Conservation (phyloP, 257 asterid species). For the Solanum piurae region DNA sequence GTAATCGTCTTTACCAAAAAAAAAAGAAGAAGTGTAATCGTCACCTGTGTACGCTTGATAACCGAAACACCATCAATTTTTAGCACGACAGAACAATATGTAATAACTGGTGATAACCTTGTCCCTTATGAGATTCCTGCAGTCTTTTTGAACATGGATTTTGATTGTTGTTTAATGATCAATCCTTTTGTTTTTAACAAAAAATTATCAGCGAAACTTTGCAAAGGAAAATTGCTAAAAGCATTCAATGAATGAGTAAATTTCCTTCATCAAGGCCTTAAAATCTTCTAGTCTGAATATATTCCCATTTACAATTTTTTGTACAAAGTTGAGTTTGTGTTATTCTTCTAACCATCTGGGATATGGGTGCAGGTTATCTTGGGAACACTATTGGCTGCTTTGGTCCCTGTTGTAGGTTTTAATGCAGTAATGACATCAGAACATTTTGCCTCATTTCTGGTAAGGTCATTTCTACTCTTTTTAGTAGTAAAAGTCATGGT, state of each 20-base stretch:
- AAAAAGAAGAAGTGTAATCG: background rate
- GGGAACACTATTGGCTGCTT: constrained; percentile 84
- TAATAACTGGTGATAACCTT: background rate
- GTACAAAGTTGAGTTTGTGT: background rate
- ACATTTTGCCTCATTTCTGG: constrained; percentile 94
- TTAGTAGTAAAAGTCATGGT: background rate
- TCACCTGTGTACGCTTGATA: background rate
- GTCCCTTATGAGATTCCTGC: background rate
- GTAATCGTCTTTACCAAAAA: background rate
- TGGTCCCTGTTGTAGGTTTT: constrained; percentile 98
- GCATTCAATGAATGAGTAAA: background rate
- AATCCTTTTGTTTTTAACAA: background rate
- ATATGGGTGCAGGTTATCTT: constrained; percentile 57
- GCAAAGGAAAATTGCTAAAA: background rate
- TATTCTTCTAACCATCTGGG: background rate
- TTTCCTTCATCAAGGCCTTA: background rate
- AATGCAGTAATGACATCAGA: constrained; percentile 98
- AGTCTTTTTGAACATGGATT: background rate
- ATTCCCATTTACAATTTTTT: background rate
- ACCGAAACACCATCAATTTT: background rate
- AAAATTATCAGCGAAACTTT: background rate
- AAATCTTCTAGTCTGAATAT: background rate
- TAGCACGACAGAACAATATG: background rate
- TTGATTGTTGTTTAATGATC: background rate
- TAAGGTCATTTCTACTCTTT: constrained; percentile 24